These are phyloP conservation scores for Phyllachora maydis DNA, from an alignment of 2,329 filamentous ascomycete genomes.

Conservation along the genomic window DNA sequence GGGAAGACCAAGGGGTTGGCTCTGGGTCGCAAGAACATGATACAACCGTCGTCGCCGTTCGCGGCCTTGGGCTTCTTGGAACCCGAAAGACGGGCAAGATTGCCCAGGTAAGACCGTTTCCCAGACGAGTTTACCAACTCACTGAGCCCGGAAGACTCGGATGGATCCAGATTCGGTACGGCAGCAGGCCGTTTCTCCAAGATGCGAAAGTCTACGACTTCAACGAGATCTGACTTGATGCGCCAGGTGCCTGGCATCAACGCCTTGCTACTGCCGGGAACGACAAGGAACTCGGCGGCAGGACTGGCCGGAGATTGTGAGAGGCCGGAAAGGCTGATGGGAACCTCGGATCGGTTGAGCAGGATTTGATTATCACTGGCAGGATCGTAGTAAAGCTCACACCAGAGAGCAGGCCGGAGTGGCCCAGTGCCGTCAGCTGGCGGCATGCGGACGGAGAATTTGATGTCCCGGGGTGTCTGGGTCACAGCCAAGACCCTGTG, in stretches of 20 bases:
- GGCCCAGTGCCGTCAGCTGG: too few relatives aligned
- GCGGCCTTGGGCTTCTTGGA: too few relatives aligned
- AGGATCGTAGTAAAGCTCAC: constrained; percentile 38
- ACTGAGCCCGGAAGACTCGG: constrained; percentile 8
- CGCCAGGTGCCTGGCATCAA: constrained; percentile 34
- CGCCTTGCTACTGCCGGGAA: constrained; percentile 20
- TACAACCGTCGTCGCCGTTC: constrained; percentile 21
- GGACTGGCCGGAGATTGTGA: constrained; percentile 18
- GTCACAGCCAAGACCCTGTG: constrained; percentile 38
- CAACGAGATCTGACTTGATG: constrained; percentile 24
- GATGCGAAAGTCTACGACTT: constrained; percentile 35
- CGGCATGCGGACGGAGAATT: constrained; percentile 35
- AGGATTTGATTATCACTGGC: constrained; percentile 36
- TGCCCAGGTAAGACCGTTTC: constrained; percentile 30
- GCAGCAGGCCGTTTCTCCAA: constrained; percentile 29
- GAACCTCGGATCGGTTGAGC: constrained; percentile 30
- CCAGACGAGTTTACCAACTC: constrained; percentile 21
- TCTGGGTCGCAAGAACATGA: constrained; percentile 29
- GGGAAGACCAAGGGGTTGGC: constrained; percentile 30
- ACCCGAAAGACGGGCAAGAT: too few relatives aligned
- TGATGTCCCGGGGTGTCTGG: constrained; percentile 37
- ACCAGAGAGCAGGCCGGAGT: constrained; percentile 33
- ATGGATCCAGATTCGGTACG: constrained; percentile 10
- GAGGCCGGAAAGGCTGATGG: constrained; percentile 25
- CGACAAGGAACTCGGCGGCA: constrained; percentile 12